Evolutionary conservation across 163 green algal genomes (phyloP).

Genomic region (Scenedesmus sp.): DNA sequence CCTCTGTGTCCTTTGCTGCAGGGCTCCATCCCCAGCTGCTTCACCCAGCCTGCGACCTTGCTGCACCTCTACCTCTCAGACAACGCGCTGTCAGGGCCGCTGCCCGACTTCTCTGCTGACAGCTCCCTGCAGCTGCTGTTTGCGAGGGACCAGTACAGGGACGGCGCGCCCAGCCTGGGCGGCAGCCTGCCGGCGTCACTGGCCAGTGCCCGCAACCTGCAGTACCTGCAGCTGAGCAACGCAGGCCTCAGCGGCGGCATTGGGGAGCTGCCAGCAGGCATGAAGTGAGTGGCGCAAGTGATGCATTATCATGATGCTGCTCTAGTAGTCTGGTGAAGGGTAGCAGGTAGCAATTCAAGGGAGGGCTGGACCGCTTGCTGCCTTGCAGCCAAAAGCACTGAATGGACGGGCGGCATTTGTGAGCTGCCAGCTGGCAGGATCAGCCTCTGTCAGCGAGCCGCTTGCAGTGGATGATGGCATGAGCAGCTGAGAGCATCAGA

Average conservation of each 20-base stretch:
- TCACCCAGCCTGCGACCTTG: constrained; percentile 18
- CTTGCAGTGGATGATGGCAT: neutral
- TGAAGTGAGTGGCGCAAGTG: constrained; percentile 17
- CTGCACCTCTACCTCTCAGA: constrained; percentile 44
- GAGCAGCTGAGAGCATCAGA: too few relatives aligned
- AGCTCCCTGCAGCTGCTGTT: constrained; percentile 42
- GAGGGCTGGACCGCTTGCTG: too few relatives aligned
- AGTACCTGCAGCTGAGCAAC: constrained; percentile 42
- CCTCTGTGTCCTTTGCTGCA: neutral
- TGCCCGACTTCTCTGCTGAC: constrained; percentile 30
- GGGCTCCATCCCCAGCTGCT: constrained; percentile 35
- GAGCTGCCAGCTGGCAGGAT: neutral
- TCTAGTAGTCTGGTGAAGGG: neutral
- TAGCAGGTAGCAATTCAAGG: neutral
- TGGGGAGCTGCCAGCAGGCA: constrained; percentile 6
- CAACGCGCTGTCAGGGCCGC: constrained; percentile 26
- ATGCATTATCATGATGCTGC: neutral
- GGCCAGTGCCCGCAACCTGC: neutral
- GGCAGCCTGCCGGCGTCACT: constrained; percentile 26
- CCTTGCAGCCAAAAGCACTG: too few relatives aligned
- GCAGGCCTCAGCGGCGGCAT: neutral
- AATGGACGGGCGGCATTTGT: neutral
- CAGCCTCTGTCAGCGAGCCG: neutral
- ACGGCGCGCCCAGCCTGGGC: constrained; percentile 5
- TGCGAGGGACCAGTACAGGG: neutral